Conservation (phyloP, 2,329 filamentous ascomycete genomes). For the Colletotrichum gigasporum region DNA sequence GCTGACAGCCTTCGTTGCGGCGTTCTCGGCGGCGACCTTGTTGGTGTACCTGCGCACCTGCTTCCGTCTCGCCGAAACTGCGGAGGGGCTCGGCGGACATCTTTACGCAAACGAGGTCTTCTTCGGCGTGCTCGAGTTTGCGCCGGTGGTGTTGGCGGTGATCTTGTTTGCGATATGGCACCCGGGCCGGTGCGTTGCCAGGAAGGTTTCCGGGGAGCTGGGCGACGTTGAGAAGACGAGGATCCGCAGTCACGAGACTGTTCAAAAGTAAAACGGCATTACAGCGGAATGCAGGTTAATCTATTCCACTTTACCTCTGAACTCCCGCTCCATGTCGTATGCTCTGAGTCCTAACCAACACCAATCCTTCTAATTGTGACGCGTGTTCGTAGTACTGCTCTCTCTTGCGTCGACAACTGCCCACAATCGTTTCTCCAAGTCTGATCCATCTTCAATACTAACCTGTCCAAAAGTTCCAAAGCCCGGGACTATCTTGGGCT, state of each 20-base stretch:
- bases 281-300: background rate
- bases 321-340: background rate
- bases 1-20: slow-evolving; percentile 49
- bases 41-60: slow-evolving; percentile 62
- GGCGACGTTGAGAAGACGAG: slow-evolving; percentile 1
- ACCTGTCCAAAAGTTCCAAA: slow-evolving; percentile 7
- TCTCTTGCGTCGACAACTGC: background rate
- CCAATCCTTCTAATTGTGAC: background rate
- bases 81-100: slow-evolving; percentile 55
- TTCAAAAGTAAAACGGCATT: background rate
- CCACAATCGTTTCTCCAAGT: slow-evolving; percentile 9
- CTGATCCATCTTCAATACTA: background rate
- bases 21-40: slow-evolving; percentile 54
- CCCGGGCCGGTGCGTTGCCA: slow-evolving; percentile 48
- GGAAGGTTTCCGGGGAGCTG: background rate
- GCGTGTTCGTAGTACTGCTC: background rate
- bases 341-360: background rate
- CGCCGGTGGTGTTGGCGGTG: slow-evolving; percentile 60
- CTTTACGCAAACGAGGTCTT: slow-evolving; percentile 60
- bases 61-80: slow-evolving; percentile 64
- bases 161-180: slow-evolving; percentile 54
- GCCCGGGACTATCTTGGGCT: slow-evolving; percentile 13
- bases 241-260: background rate
- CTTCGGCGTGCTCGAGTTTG: slow-evolving; percentile 64
- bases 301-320: background rate